A percentile compares a stretch with the other conserved stretches of the same genome.
phyloP scores from a whole-genome alignment of 805 yeast species.

The Barnettozyma siamensis region DNA sequence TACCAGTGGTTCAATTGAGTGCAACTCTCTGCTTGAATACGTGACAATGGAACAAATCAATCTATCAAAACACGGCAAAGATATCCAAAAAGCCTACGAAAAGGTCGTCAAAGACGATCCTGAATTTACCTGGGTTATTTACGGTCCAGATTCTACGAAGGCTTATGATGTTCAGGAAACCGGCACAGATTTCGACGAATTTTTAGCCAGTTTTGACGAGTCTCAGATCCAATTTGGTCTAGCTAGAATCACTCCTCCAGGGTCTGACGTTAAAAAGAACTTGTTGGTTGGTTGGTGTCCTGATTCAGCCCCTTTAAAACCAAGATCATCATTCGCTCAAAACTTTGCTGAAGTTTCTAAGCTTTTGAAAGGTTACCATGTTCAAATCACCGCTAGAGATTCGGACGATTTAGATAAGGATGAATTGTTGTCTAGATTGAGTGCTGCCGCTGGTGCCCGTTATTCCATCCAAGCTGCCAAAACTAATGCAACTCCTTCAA shows the following conservation, averaged over 20 bases:
- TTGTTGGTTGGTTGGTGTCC: constrained; percentile 95
- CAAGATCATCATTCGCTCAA: constrained; percentile 68
- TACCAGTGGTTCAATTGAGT: not conserved
- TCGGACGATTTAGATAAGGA: constrained; percentile 79
- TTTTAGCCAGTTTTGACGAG: constrained; percentile 77
- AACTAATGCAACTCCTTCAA: constrained; percentile 26
- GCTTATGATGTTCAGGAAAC: constrained; percentile 38
- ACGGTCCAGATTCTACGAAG: constrained; percentile 59
- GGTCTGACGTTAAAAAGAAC: constrained; percentile 83
- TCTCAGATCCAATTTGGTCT: constrained; percentile 88
- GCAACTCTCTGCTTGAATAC: not conserved
- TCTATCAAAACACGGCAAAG: constrained; percentile 62
- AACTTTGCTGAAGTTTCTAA: constrained; percentile 73
- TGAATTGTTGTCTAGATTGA: constrained; percentile 68
- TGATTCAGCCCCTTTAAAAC: constrained; percentile 81
- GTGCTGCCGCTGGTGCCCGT: constrained; percentile 94
- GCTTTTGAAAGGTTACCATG: constrained; percentile 78
- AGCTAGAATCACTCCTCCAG: constrained; percentile 81
- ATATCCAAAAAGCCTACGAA: constrained; percentile 70
- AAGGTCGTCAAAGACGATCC: constrained; percentile 75
- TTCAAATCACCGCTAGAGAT: constrained; percentile 95
- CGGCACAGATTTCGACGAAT: constrained; percentile 67
- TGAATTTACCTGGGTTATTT: constrained; percentile 67
- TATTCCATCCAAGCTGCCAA: constrained; percentile 58
- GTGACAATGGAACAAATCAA: constrained; percentile 40